Base-by-base conservation (phyloP, 225 moss, liverwort and hornwort species). In the Physcomitrium patens region DNA sequence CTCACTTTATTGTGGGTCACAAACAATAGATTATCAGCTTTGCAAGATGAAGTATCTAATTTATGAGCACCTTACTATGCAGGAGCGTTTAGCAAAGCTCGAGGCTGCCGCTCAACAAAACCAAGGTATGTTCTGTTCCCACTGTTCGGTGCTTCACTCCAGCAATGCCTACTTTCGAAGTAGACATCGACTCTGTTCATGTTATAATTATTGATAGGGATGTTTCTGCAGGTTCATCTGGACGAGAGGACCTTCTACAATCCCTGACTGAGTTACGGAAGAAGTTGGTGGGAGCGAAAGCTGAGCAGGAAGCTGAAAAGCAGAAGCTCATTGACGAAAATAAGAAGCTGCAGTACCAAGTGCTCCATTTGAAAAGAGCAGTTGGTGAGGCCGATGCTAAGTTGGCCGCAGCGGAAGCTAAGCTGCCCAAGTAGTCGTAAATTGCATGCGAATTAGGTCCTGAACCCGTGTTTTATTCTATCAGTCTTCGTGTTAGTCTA, bases 1-100 rank as follows among this genome's bases (percentile, higher is more conserved):
- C 1, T 0, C 13, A 0, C 57, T 55, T 70, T 24, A 12, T 0
- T 59, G 0, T 5, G 57, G 43, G 48, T 65, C 51, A 18, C 16
- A 14, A 18, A 5, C 0, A 7, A 43, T 16, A 51, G n/a, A 22
- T 12, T 41, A 15, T 17, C 48, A 52, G 10, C 56, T 41, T 48
- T 27, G 57, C 45, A 31, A 56, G 50, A 56, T 42, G n/a, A 18
- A 27, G 27, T 19, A 13, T 56, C 20, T 56, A 24, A 47, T 17
- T 47, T 60, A 9, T 66, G 14, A n/a, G 2, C 17, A 50, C 47
- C 5, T 8, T 57, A 42, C 20, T 65, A 20, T 78, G 43, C 66
- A 88, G 87, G 85, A 85, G 20, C 85, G 87, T 48, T 65, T 88
- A n/a, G 82, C 75, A 31, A 85, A 78, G 50, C 72, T 88, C 73